A percentile compares a stretch with the other conserved stretches of the same genome.
Evolutionary conservation across 2,329 filamentous ascomycete genomes (phyloP).

Genomic region (Alternaria solani): DNA sequence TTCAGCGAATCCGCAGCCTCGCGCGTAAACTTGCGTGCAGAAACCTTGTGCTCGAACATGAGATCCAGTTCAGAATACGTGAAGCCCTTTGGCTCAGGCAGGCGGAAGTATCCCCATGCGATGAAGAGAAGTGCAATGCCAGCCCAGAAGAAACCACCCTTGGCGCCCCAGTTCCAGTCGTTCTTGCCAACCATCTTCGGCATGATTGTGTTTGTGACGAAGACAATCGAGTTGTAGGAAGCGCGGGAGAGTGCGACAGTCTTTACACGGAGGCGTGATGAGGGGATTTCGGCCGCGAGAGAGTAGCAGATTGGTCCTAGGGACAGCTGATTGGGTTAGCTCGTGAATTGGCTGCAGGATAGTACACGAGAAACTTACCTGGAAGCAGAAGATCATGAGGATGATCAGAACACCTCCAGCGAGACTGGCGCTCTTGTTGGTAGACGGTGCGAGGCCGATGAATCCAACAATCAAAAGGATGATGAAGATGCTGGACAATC

Average conservation of each 20-base stretch:
- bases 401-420: slow-evolving; percentile 37
- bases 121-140: slow-evolving; percentile 30
- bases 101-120: slow-evolving; percentile 34
- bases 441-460: slow-evolving; percentile 64
- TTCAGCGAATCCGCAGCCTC: slow-evolving; percentile 29
- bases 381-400: slow-evolving; percentile 37
- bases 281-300: slow-evolving; percentile 81
- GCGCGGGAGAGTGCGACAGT: slow-evolving; percentile 80
- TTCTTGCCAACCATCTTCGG: slow-evolving; percentile 36
- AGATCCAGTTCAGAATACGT: slow-evolving; percentile 35
- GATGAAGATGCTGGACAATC: slow-evolving; percentile 46
- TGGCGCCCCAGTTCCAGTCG: slow-evolving; percentile 37
- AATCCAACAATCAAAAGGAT: slow-evolving; percentile 69
- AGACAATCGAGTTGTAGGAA: slow-evolving; percentile 34
- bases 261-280: slow-evolving; percentile 83
- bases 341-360: slow-evolving; percentile 41
- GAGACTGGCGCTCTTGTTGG: slow-evolving; percentile 55
- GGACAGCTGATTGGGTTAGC: slow-evolving; percentile 74
- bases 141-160: slow-evolving; percentile 36
- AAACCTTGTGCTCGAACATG: slow-evolving; percentile 34
- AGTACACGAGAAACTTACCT: slow-evolving; percentile 13
- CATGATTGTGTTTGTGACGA: slow-evolving; percentile 34
- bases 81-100: slow-evolving; percentile 31
- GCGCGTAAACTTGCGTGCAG: slow-evolving; percentile 34
- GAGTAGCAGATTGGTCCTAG: slow-evolving; percentile 90